Base-by-base conservation (phyloP, 1,139 yeast genomes). In the Nadsonia commutata region DNA sequence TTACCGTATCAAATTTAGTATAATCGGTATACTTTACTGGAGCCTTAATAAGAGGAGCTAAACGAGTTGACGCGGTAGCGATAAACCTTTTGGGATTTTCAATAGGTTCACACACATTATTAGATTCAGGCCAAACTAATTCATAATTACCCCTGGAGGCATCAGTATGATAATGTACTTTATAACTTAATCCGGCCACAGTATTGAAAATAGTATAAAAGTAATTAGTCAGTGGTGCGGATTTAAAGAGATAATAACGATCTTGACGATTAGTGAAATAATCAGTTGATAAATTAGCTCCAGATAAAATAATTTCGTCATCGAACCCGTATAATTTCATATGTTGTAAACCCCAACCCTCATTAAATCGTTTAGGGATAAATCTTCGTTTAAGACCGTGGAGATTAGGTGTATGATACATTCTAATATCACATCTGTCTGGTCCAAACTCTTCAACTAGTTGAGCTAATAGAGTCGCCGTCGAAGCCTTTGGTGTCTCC, bases 281-380 rank as follows among this genome's bases (percentile, higher is more conserved):
- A 61, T 90, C 98, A 38, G 74, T 67, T 0, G 95, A 84, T 44
- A 90, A 68, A 56, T 90, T 90, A 3, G 98, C 98, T 2, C 98
- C 99, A 18, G 85, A 76, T 40, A 93, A 68, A 18, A 93, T 72
- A 42, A 90, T 77, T 56, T 86, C 95, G 54, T 86, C 78, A 59
- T 90, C 99, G 56, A 86, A 78, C 1, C 98, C 98, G 58, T 90
- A 90, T 37, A 93, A 71, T 60, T 90, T 90, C 98, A 90, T 93
- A 59, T 90, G 99, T 62, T 90, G 99, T 43, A 90, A 68, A 0
- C 99, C 99, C 56, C 74, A 68, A 6, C 94, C 90, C 64, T 90
- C 99, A 59, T 88, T 86, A 49, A 88, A 70, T 49, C 98, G 70
- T 46, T 74, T 80, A 0, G 99, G 98, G 3, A 86, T 70, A 41